Base-by-base conservation (phyloP, 2,329 filamentous ascomycete species). In the Aspergillus sp. region DNA sequence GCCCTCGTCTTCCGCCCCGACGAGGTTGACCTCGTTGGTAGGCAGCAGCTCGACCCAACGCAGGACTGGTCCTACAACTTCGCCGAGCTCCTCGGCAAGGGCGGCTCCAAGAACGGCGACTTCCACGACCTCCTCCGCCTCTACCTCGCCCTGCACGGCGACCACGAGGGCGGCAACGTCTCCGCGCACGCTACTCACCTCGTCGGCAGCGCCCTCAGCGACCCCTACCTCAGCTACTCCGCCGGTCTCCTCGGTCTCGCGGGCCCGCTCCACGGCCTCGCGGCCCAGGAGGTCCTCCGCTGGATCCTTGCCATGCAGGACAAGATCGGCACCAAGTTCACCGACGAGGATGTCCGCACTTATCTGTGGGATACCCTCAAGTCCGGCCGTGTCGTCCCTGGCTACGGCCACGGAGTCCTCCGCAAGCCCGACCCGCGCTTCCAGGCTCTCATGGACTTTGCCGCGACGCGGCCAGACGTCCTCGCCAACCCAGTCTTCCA, bases 21-120 rank as follows among this genome's bases (percentile, higher is more conserved):
- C 83, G 87, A 75, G 80, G 84, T 70, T 87, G 93, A 76, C 89
- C 90, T 73, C 82, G 91, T 67, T 83, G 97, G 65, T 88, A 92
- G 8, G 86, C 89, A 70, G 82, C 91, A 77, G 83, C 74, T 96
- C 54, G 93, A 99, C 72, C 79, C 87, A 61, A 85, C 90, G 69
- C 92, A 97, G 81, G 95, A 99, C 80, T 99, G 95, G 95, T 90
- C 93, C 0, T 96, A 97, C 85, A 99, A 99, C 85, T 99, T 97
- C 74, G 95, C 95, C 50, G 91, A 93, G 68, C 93, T 98, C 88
- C 87, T 98, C 57, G 94, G 94, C 74, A 97, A 96, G 82, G 87
- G 89, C 54, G 92, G 93, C 68, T 87, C 90, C 78, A 84, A 96
- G 79, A 90, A 98, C 71, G 56, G 73, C 61, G 71, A 79, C 64